Evolutionary conservation across 169 alveolate genomes (phyloP).

Genomic region (Eimeria falciformis): DNA sequence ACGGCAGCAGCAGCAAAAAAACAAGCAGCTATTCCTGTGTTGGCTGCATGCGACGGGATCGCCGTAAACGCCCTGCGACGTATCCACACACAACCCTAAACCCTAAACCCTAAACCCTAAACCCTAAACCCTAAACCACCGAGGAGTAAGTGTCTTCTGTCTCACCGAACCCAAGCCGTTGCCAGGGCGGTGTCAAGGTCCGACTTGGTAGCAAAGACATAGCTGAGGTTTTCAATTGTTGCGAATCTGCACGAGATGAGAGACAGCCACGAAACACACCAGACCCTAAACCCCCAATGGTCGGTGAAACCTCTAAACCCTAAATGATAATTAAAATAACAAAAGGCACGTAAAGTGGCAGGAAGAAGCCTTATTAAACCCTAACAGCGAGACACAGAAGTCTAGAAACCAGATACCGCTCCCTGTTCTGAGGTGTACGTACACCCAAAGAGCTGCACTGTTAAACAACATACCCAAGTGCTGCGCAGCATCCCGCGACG

Average conservation of each 20-base stretch:
- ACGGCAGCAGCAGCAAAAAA: slow-evolving; percentile 6
- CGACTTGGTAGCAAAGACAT: slow-evolving; percentile 13
- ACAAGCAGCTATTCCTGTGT: slow-evolving; percentile 20
- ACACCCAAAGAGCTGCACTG: background rate
- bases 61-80: slow-evolving; percentile 24
- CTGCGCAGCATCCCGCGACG: slow-evolving; percentile 40
- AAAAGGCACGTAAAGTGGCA: too few relatives aligned
- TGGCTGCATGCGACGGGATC: slow-evolving; percentile 32
- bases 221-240: slow-evolving; percentile 24
- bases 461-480: background rate
- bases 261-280: background rate
- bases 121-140: slow-evolving; percentile 26
- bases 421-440: background rate
- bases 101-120: slow-evolving; percentile 30
- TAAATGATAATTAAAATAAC: too few relatives aligned
- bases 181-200: slow-evolving; percentile 23
- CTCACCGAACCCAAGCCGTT: slow-evolving; percentile 42
- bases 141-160: background rate
- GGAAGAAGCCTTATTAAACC: too few relatives aligned
- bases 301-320: too few relatives aligned
- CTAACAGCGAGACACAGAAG: too few relatives aligned
- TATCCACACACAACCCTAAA: background rate
- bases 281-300: too few relatives aligned
- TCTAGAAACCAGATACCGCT: background rate
- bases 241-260: slow-evolving; percentile 1